phyloP scores from a whole-genome alignment of 352 stramenopile genomes.

The Pseudoperonospora humuli region DNA sequence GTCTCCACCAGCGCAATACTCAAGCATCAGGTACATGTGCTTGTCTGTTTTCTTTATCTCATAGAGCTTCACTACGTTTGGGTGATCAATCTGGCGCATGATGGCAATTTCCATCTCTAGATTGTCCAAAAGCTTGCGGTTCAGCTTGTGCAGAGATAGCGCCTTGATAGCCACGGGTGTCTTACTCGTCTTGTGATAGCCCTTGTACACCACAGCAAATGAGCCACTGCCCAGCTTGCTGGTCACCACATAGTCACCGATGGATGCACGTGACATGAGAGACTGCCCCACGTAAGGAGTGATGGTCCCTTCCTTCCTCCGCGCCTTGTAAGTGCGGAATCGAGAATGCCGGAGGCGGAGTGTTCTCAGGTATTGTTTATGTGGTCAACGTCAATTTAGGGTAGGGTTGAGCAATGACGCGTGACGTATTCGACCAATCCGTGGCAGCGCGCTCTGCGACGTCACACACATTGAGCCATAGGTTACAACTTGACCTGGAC shows the following conservation, averaged over 20 bases:
- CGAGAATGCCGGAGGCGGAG: constrained; percentile 8
- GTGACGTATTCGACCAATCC: constrained; percentile 2
- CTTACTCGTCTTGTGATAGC: constrained; percentile 67
- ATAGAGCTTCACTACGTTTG: constrained; percentile 94
- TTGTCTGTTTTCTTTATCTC: constrained; percentile 93
- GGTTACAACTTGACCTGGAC: too few species aligned
- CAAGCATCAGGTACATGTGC: constrained; percentile 95
- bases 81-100: constrained; percentile 91
- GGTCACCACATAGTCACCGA: constrained; percentile 86
- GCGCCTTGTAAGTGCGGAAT: constrained; percentile 8
- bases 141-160: constrained; percentile 90
- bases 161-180: constrained; percentile 91
- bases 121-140: constrained; percentile 93
- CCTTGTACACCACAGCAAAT: constrained; percentile 88
- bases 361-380: constrained; percentile 4
- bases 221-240: constrained; percentile 88
- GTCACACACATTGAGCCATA: constrained; percentile 5
- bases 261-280: constrained; percentile 48
- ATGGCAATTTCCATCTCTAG: constrained; percentile 96
- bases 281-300: neutral
- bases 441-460: neutral
- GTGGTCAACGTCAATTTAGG: constrained; percentile 4
- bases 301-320: constrained; percentile 2
- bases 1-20: constrained; percentile 94
- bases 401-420: constrained; percentile 9